phyloP scores from a whole-genome alignment of 306 rosid species.

The Dryas octopetala region DNA sequence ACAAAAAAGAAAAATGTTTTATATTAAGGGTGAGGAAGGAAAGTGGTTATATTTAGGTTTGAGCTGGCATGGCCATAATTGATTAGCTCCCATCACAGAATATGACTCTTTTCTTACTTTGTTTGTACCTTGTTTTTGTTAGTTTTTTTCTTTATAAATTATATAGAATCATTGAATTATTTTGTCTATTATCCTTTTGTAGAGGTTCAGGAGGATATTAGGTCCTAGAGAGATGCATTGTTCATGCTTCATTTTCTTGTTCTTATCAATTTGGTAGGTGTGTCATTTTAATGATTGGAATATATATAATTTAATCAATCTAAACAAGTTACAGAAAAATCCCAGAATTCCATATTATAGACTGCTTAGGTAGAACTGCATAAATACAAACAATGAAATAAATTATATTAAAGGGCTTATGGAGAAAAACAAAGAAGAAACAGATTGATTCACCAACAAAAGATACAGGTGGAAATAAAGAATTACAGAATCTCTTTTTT shows the following conservation, averaged over 20 bases:
- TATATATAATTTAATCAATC: neutral
- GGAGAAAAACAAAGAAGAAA: neutral
- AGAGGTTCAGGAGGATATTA: too few relatives aligned
- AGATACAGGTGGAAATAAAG: neutral
- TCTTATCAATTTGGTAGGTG: neutral
- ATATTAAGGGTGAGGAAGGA: neutral
- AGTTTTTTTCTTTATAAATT: neutral
- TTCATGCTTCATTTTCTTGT: neutral
- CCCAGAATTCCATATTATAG: neutral
- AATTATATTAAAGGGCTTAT: neutral
- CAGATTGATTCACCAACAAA: neutral
- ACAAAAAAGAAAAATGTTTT: neutral
- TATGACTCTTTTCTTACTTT: neutral
- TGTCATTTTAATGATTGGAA: neutral
- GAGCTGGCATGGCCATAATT: slow-evolving; percentile 40
- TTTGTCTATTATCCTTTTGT: neutral
- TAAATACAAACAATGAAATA: neutral
- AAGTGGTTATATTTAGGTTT: neutral
- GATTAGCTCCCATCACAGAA: slow-evolving; percentile 1
- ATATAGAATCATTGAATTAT: neutral
- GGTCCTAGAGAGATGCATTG: too few relatives aligned
- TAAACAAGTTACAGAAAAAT: neutral
- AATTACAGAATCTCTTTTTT: neutral
- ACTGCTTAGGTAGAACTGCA: neutral
- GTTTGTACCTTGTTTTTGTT: slow-evolving; percentile 10